Conservation (phyloP, 2,329 filamentous ascomycete species). For the Hysterium pulicare region DNA sequence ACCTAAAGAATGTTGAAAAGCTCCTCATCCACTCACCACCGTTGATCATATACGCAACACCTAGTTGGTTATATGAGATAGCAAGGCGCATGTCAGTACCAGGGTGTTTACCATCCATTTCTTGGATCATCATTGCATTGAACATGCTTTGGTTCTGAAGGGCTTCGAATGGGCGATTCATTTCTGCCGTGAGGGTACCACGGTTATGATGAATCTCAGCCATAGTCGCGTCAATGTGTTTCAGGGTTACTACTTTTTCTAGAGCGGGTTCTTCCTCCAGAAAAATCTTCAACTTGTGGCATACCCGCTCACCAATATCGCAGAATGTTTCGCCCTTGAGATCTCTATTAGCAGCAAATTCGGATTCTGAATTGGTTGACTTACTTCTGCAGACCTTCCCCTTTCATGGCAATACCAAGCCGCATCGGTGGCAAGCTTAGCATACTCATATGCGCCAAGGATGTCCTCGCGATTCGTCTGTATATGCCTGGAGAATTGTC, state of each 20-base stretch:
- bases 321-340: too few species aligned
- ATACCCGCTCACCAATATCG: too few species aligned
- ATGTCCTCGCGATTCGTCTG: too few species aligned
- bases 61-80: conserved; percentile 16
- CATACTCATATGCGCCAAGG: conserved; percentile 6
- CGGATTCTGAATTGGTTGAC: too few species aligned
- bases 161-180: conserved; percentile 11
- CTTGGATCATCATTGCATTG: conserved; percentile 13
- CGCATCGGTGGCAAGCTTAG: conserved; percentile 8
- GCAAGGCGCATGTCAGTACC: conserved; percentile 11
- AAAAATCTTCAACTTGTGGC: too few species aligned
- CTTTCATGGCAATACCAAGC: conserved; percentile 15
- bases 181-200: conserved; percentile 14
- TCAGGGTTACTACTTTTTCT: too few species aligned
- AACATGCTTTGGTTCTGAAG: conserved; percentile 9
- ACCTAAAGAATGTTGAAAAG: too few species aligned
- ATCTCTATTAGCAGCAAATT: too few species aligned
- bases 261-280: too few species aligned
- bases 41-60: conserved; percentile 16
- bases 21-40: too few species aligned
- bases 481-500: too few species aligned
- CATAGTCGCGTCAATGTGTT: conserved; percentile 7
- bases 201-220: conserved; percentile 15
- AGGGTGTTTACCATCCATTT: background rate
- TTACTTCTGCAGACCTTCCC: conserved; percentile 7